Evolutionary conservation across 2,329 filamentous ascomycete species (phyloP).

Genomic region (Fusarium secorum): DNA sequence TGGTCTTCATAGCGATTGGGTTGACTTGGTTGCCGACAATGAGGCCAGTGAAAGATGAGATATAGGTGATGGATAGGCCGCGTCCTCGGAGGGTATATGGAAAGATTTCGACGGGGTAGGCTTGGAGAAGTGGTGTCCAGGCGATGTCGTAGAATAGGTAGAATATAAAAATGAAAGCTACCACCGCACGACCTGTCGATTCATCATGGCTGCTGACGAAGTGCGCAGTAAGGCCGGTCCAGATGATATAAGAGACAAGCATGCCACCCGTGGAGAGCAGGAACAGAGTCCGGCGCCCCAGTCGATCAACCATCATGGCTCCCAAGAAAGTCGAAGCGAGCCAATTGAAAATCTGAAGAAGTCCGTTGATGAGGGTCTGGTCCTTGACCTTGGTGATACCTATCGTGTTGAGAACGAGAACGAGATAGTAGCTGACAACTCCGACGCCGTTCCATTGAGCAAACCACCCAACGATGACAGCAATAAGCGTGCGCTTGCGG

Average conservation of each 20-base stretch:
- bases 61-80: constrained; percentile 30
- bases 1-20: constrained; percentile 48
- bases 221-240: constrained; percentile 40
- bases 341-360: constrained; percentile 49
- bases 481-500: constrained; percentile 37
- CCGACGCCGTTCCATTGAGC: constrained; percentile 32
- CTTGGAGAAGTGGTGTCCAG: constrained; percentile 46
- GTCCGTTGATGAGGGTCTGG: constrained; percentile 40
- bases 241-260: constrained; percentile 46
- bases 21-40: constrained; percentile 52
- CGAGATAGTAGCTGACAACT: constrained; percentile 46
- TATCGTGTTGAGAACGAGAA: constrained; percentile 48
- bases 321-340: constrained; percentile 48
- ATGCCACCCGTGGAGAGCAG: constrained; percentile 49
- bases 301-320: constrained; percentile 50
- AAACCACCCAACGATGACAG: constrained; percentile 23
- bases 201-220: constrained; percentile 26
- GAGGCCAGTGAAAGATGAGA: constrained; percentile 25
- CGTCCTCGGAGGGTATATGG: constrained; percentile 33
- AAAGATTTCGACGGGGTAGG: constrained; percentile 42
- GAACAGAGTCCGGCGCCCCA: constrained; percentile 51
- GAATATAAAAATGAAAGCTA: constrained; percentile 52
- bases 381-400: constrained; percentile 50
- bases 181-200: constrained; percentile 40
- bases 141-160: constrained; percentile 49